phyloP scores from a whole-genome alignment of 2,329 filamentous ascomycete species.

The Scedosporium apiospermum region DNA sequence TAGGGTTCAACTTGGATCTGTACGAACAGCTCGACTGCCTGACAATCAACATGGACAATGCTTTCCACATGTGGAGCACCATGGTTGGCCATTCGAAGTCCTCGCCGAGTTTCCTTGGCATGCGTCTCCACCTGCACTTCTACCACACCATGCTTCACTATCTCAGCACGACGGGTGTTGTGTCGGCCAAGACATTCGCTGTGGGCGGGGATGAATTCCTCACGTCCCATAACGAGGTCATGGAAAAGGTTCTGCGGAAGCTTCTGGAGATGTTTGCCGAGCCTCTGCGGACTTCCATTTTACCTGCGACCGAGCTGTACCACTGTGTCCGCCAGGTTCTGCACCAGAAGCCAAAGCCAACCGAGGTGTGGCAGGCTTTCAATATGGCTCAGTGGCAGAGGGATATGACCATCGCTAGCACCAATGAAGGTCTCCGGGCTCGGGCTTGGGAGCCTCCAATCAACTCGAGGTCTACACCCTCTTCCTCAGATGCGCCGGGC shows the following conservation, averaged over 20 bases:
- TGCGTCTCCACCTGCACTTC: conserved; percentile 1
- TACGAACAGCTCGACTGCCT: conserved; percentile 26
- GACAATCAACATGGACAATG: conserved; percentile 35
- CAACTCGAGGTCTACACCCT: neutral
- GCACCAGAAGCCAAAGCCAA: conserved; percentile 6
- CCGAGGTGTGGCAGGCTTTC: conserved; percentile 9
- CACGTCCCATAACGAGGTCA: conserved; percentile 1
- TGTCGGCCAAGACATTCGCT: conserved; percentile 4
- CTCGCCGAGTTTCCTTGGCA: conserved; percentile 14
- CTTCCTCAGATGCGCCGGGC: neutral
- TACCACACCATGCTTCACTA: conserved; percentile 7
- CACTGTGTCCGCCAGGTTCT: conserved; percentile 20
- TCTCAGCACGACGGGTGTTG: conserved; percentile 4
- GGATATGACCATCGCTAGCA: conserved; percentile 5
- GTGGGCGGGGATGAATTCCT: neutral
- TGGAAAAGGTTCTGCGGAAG: conserved; percentile 3
- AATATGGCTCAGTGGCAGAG: conserved; percentile 5
- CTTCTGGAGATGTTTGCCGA: conserved; percentile 4
- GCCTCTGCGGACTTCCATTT: conserved; percentile 21
- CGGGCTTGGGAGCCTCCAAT: neutral
- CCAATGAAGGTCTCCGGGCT: conserved; percentile 2
- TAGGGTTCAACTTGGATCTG: conserved; percentile 7
- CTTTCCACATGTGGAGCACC: conserved; percentile 35
- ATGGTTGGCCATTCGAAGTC: conserved; percentile 18
- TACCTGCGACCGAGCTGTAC: conserved; percentile 29